Evolutionary conservation across 2,329 filamentous ascomycete species (phyloP).

Genomic region (Nigrospora sphaerica): DNA sequence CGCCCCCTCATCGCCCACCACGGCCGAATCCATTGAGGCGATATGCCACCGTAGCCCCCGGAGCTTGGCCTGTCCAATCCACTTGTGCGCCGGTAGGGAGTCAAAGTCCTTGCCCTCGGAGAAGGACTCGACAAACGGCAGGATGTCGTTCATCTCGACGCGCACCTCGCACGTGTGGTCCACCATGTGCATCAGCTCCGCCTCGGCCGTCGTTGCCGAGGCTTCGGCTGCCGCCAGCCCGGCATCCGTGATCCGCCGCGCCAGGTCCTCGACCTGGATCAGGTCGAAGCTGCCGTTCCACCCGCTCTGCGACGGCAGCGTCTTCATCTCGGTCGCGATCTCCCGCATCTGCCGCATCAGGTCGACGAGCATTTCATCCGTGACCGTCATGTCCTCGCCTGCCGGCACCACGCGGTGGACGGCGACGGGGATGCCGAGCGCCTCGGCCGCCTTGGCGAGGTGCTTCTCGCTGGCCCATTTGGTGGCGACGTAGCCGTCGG

Average conservation of each 20-base stretch:
- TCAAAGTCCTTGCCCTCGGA: not conserved
- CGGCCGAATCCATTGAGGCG: not conserved
- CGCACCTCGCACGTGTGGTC: not conserved
- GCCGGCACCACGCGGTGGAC: conserved; percentile 7
- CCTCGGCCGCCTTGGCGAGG: conserved; percentile 16
- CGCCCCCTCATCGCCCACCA: not conserved
- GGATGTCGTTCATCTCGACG: not conserved
- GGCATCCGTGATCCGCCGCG: not conserved
- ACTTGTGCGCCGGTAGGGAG: not conserved
- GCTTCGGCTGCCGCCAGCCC: not conserved
- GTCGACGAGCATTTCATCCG: not conserved
- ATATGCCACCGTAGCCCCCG: not conserved
- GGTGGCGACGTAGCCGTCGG: conserved; percentile 23
- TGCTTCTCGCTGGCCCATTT: conserved; percentile 27
- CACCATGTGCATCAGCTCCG: not conserved
- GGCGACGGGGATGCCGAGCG: conserved; percentile 10
- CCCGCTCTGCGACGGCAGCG: not conserved
- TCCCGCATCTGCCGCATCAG: not conserved
- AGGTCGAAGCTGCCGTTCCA: not conserved
- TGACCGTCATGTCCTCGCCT: not conserved
- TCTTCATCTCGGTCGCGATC: not conserved
- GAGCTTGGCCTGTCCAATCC: not conserved
- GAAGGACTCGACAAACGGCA: not conserved
- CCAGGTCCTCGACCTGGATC: not conserved
- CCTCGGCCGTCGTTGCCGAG: not conserved